Base-by-base conservation (phyloP, 768 basidiomycete species). In the Lactarius psammicola region DNA sequence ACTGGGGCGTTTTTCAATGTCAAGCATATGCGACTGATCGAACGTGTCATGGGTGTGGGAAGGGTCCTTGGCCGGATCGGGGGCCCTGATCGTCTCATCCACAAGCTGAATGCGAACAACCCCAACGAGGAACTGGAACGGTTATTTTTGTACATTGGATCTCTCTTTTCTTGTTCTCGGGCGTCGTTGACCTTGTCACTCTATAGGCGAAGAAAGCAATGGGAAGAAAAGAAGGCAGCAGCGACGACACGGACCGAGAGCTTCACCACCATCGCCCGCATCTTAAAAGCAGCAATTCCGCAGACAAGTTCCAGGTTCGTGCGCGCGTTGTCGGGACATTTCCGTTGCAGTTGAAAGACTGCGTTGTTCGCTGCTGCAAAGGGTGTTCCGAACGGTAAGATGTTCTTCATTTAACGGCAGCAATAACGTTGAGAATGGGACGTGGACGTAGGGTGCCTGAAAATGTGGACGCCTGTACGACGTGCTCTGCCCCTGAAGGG, bases 61-160 rank as follows among this genome's bases (percentile, higher is more conserved):
- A 63, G 31, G 55, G 40, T 69, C 34, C 34, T 69, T 10, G 68
- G 69, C 11, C 53, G 60, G 30, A 46, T 70, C 7, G 68, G 64
- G 15, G 69, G 68, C 7, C 64, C 69, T n/a, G 68, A 70, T 55
- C 62, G 69, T 10, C 69, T 70, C 42, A 60, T 70, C 26, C 58
- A 65, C 23, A 65, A 66, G 20, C 31, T 69, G 36, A 66, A 69
- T 31, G 55, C 26, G 5, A 60, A 60, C 2, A 66, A 34, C 10
- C 57, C 64, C n/a, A 69, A 70, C 20, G 62, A 63, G 31, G 57
- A 63, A 44, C 55, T 70, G 42, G 30, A 18, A 17, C 56, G 28
- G 13, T 34, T 70, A 28, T 44, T 70, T 13, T 28, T 20, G 69
- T 70, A 33, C 60, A 59, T 65, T 55, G 0, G 23, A 13, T 28